Base-by-base conservation (phyloP, 495 filamentous ascomycete species). In the Immersiella caudata region DNA sequence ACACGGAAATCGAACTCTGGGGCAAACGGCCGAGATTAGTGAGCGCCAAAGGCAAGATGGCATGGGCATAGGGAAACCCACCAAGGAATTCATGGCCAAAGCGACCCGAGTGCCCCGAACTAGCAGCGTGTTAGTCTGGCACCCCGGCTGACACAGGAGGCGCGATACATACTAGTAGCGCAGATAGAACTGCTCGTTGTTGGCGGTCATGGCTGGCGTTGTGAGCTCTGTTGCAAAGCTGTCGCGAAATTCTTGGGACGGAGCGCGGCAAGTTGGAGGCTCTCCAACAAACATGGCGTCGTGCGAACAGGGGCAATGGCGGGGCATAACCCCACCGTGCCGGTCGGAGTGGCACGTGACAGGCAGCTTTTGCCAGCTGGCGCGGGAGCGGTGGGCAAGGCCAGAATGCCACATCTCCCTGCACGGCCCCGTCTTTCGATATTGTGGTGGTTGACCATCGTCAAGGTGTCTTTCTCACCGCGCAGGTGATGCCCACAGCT, bases 11-110 rank as follows among this genome's bases (percentile, higher is more conserved):
- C 96, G 80, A 98, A 99, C 81, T 99, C 95, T 98, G 52, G 60
- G 3, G 20, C 7, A 29, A 58, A 16, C 6, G 25, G 62, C 74
- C 35, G 18, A 20, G 59, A 14, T 62, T 29, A 24, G 33, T 33
- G 36, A 74, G 56, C 40, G 20, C 26, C 36, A 16, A 46, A n/a
- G 21, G 40, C 26, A 22, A 16, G 50, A 12, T 24, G 59, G 29
- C 20, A 55, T 12, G 54, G 12, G 4, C 20, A 36, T 3, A 67
- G 68, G 26, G 49, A 22, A 35, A 76, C 80, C 61, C 79, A 97
- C 95, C 96, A 76, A 99, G 85, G 76, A 98, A 99, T 79, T 98
- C 96, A 84, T 99, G 96, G 65, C 96, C 96, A 80, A 97, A 97
- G 72, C 96, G 92, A 77, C 96, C 96, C 77, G 91, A 93, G 78